Evolutionary conservation across 345 rosid genomes (phyloP), one percentile per base, ranked within the genome.

Genomic region (Rhizophora apiculata): DNA sequence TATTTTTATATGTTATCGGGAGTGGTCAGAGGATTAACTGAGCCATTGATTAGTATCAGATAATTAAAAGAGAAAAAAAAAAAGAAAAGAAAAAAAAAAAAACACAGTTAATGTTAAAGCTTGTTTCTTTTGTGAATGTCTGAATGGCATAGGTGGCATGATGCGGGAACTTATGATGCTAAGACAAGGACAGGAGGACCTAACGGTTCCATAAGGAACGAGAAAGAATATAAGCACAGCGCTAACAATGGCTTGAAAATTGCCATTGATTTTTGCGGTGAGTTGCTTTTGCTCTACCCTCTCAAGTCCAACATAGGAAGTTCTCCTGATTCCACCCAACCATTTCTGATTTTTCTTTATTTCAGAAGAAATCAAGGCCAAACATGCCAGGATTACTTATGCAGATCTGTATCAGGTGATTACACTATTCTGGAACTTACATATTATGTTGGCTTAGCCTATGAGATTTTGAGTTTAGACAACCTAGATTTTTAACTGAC

Each of bases 151-250:
- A 88, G 93, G 76, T 92, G 94, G 94, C 96, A 90, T 63, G 92
- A 94, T 39, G 98, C 98, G 8, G 97, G 98, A 68, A 93, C 97
- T 20, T 91, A 91, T 63, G 95, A 91, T 77, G 88, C 89, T 2
- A 84, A 77, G 48, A 86, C 87, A 8, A 87, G 78, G 78, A 91
- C 88, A 0, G 97, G 98, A 69, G 98, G 98, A n/a, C 86, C 97
- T 46, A 63, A 94, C 74, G 98, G 97, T 32, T 91, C 98, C 1
- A 88, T 89, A 27, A 79, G 96, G 80, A 76, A 68, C 34, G 76
- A 82, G 70, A 54, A 74, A 6, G 97, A 91, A 83, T 77, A 80
- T 34, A 60, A 62, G 13, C 91, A 88, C 26, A 7, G 53, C 0
- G 79, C 85, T 10, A 92, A 92, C 74, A 80, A 55, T 16, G 98